Base-by-base conservation (phyloP, 306 rosid genomes). In the Acacia melanoxylon region DNA sequence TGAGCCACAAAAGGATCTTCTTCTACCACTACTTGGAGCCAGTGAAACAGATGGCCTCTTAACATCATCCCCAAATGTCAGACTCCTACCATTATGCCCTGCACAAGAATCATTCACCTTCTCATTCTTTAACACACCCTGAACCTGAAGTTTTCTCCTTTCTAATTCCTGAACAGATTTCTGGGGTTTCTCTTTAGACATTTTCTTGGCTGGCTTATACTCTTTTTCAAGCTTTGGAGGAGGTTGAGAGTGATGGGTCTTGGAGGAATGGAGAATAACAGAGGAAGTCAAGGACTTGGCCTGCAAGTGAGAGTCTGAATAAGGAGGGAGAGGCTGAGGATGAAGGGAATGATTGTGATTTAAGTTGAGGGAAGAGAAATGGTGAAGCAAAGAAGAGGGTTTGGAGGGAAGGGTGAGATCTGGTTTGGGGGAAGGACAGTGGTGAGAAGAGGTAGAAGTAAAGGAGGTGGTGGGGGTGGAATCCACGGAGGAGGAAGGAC, bases 1-100 rank as follows among this genome's bases (percentile, higher is more conserved):
- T 19, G 94, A 59, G 44, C 86, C 97, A 69, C 87, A 75, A 27
- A 89, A 74, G 2, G 99, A 95, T 75, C 85, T 86, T 81, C 98
- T 91, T 78, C 97, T 90, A 7, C 93, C 90, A 2, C 91, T 85
- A 45, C 69, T 46, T 6, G 70, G 33, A 54, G 78, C 79, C 51
- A 85, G n/a, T 7, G 92, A 86, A 78, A 87, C 83, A 33, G 92
- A 82, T 41, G 76, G 78, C 72, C 89, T 86, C 77, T 80, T 82
- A 10, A 29, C 49, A 45, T 74, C 90, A 42, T 82, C 84, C 12
- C 82, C 79, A 62, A 67, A 27, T 15, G 41, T 37, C 41, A 86
- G 5, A 40, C 54, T 35, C 80, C 49, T 67, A 0, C 67, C 17
- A 37, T 48, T 58, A 49, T 66, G 17, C 72, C 72, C 87, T 42